phyloP scores from a whole-genome alignment of 805 yeast genomes.

The Babjeviella inositovora region DNA sequence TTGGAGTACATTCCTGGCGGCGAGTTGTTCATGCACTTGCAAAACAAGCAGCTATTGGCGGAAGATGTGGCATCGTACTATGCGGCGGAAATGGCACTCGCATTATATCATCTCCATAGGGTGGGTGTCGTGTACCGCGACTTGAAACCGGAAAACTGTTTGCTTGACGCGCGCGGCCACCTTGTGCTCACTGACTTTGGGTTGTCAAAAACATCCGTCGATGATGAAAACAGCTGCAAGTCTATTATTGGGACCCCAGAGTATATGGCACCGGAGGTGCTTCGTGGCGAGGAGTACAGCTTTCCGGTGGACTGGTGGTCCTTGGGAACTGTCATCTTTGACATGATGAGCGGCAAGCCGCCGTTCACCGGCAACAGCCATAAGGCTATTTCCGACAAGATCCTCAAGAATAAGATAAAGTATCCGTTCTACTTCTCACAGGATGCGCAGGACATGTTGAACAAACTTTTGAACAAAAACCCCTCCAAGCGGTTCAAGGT shows the following conservation, averaged over 20 bases:
- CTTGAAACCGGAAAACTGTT: conserved; percentile 79
- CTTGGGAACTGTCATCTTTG: conserved; percentile 66
- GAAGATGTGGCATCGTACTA: conserved; percentile 22
- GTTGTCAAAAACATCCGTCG: conserved; percentile 30
- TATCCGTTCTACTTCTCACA: conserved; percentile 64
- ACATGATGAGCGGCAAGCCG: conserved; percentile 73
- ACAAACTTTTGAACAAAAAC: conserved; percentile 50
- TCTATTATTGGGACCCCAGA: conserved; percentile 68
- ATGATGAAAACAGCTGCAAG: conserved; percentile 25
- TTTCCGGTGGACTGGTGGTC: conserved; percentile 88
- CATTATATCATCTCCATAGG: conserved; percentile 58
- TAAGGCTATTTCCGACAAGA: conserved; percentile 61
- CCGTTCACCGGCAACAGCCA: conserved; percentile 80
- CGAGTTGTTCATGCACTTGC: conserved; percentile 54
- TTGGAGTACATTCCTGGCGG: conserved; percentile 84
- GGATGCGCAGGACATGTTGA: conserved; percentile 66
- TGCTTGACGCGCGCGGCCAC: conserved; percentile 66
- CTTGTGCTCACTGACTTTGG: conserved; percentile 81
- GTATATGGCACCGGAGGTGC: conserved; percentile 83
- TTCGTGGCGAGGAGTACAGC: conserved; percentile 64
- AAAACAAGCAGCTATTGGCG: conserved; percentile 19
- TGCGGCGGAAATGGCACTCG: conserved; percentile 62
- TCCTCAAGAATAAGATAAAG: conserved; percentile 46
- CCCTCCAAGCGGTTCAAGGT: conserved; percentile 51
- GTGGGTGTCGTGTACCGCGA: conserved; percentile 81